phyloP scores from a whole-genome alignment of 352 stramenopile genomes.

The Globisporangium okanoganense region DNA sequence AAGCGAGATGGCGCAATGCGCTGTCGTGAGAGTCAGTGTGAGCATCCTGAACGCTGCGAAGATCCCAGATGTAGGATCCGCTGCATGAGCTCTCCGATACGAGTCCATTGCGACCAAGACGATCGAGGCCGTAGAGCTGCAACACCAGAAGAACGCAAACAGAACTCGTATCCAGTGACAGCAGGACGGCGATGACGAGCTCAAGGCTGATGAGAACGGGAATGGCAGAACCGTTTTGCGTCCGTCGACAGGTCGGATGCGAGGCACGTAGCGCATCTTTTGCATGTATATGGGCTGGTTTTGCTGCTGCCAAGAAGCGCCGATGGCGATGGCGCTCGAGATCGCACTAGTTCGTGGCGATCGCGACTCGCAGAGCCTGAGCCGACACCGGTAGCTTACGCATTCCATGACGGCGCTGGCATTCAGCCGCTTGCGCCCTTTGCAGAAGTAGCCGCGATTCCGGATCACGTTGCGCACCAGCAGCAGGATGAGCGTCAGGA shows the following conservation, averaged over 20 bases:
- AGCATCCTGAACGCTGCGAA: not conserved
- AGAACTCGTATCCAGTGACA: not conserved
- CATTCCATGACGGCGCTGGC: constrained; percentile 12
- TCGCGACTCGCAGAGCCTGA: constrained; percentile 2
- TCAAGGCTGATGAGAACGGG: not conserved
- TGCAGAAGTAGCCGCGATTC: constrained; percentile 2
- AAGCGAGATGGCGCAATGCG: constrained; percentile 1
- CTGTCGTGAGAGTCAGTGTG: not conserved
- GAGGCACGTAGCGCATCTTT: constrained; percentile 1
- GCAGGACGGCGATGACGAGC: not conserved
- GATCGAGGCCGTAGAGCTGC: not conserved
- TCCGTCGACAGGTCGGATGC: not conserved
- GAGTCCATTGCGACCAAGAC: not conserved
- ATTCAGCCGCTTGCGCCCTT: not conserved
- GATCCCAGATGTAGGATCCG: not conserved
- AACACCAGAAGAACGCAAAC: constrained; percentile 3
- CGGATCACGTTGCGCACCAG: constrained; percentile 19
- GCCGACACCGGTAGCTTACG: constrained; percentile 17
- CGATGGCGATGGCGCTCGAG: not conserved
- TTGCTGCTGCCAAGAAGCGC: not conserved
- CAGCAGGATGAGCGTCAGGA: constrained; percentile 14
- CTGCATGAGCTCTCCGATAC: not conserved
- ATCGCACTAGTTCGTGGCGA: not conserved
- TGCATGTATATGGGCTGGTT: not conserved
- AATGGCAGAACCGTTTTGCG: not conserved